A percentile compares a stretch with the other conserved stretches of the same genome.
These are phyloP conservation scores for Fusarium heterosporum DNA, from an alignment of 2,329 filamentous ascomycete species.

Conservation along the genomic window DNA sequence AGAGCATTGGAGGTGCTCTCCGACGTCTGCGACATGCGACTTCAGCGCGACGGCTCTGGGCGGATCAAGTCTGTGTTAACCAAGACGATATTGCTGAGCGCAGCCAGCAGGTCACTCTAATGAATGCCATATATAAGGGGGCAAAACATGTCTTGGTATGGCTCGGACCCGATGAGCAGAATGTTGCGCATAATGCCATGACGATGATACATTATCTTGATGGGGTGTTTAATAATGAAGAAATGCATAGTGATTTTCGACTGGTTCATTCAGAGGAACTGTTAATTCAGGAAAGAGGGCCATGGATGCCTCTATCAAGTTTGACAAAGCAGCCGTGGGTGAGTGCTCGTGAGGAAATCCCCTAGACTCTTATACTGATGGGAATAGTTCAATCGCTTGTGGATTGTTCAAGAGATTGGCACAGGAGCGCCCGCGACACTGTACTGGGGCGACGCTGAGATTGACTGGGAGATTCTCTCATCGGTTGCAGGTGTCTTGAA, in stretches of 20 bases:
- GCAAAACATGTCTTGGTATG: slow-evolving; percentile 52
- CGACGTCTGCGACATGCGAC: slow-evolving; percentile 45
- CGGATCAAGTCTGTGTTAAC: slow-evolving; percentile 57
- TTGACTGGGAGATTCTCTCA: slow-evolving; percentile 52
- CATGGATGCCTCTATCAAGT: slow-evolving; percentile 51
- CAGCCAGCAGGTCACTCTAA: slow-evolving; percentile 53
- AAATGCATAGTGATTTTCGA: slow-evolving; percentile 47
- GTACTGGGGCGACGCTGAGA: slow-evolving; percentile 50
- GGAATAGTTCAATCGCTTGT: slow-evolving; percentile 51
- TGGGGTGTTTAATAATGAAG: slow-evolving; percentile 48
- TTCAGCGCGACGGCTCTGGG: slow-evolving; percentile 51
- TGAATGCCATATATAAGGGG: slow-evolving; percentile 53
- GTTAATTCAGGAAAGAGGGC: slow-evolving; percentile 43
- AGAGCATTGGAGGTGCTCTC: slow-evolving; percentile 50
- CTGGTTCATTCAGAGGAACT: slow-evolving; percentile 49
- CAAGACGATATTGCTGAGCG: slow-evolving; percentile 53
- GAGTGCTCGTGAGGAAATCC: slow-evolving; percentile 21
- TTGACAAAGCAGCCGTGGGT: slow-evolving; percentile 51
- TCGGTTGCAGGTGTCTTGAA: slow-evolving; percentile 50
- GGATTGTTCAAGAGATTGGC: slow-evolving; percentile 55
- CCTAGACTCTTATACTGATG: not conserved
- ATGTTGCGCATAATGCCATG: slow-evolving; percentile 47
- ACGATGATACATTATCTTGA: slow-evolving; percentile 47
- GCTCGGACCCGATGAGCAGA: slow-evolving; percentile 50
- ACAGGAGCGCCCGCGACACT: slow-evolving; percentile 50